These are phyloP conservation scores for Cyberlindnera bimundalis DNA, from an alignment of 805 yeast species.

Conservation along the genomic window DNA sequence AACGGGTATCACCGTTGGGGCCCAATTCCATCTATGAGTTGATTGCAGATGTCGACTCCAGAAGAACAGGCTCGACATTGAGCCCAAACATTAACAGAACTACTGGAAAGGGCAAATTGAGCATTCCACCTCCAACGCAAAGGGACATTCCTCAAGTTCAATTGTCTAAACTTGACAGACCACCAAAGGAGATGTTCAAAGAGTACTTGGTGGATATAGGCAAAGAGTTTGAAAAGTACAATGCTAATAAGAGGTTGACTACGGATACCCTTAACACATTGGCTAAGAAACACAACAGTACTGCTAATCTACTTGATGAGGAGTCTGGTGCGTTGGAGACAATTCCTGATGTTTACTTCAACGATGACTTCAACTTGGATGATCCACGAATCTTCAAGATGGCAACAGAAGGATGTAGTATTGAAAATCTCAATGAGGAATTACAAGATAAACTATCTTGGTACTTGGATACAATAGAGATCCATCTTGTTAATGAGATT, in stretches of 20 bases:
- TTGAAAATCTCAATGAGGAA: slow-evolving; percentile 48
- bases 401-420: slow-evolving; percentile 60
- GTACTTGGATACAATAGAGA: slow-evolving; percentile 82
- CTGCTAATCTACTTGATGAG: slow-evolving; percentile 20
- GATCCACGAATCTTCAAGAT: slow-evolving; percentile 80
- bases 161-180: slow-evolving; percentile 49
- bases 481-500: slow-evolving; percentile 75
- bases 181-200: slow-evolving; percentile 40
- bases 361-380: slow-evolving; percentile 71
- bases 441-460: slow-evolving; percentile 77
- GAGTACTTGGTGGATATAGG: slow-evolving; percentile 42
- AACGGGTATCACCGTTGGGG: slow-evolving; percentile 53
- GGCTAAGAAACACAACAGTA: slow-evolving; percentile 15
- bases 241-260: slow-evolving; percentile 41
- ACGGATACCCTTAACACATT: slow-evolving; percentile 27
- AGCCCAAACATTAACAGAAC: slow-evolving; percentile 28
- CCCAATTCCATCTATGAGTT: slow-evolving; percentile 77
- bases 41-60: slow-evolving; percentile 56
- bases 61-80: slow-evolving; percentile 26
- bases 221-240: slow-evolving; percentile 43
- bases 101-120: slow-evolving; percentile 38
- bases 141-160: slow-evolving; percentile 83
- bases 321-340: slow-evolving; percentile 31
- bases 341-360: slow-evolving; percentile 71
- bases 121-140: slow-evolving; percentile 64